phyloP scores from a whole-genome alignment of 2,329 filamentous ascomycete genomes.

The Neopestalotiopsis clavispora region DNA sequence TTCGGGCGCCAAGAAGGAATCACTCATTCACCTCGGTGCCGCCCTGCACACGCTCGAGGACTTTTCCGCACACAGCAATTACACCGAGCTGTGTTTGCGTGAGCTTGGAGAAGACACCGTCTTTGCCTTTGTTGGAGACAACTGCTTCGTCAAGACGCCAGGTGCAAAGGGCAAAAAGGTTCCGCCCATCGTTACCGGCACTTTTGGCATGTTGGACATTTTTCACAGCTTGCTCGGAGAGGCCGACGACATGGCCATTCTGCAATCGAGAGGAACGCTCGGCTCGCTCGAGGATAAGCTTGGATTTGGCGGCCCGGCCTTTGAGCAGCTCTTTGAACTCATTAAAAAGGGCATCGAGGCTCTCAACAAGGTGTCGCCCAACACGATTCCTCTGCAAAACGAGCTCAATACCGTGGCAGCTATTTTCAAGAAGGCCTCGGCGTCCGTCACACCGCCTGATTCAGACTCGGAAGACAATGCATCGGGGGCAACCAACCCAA shows the following conservation, averaged over 20 bases:
- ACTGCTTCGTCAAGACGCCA: slow-evolving; percentile 36
- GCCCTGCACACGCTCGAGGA: slow-evolving; percentile 59
- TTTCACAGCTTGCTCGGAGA: slow-evolving; percentile 37
- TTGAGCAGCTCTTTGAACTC: slow-evolving; percentile 35
- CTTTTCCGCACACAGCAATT: slow-evolving; percentile 60
- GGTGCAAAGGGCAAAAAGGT: slow-evolving; percentile 46
- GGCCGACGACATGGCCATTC: slow-evolving; percentile 35
- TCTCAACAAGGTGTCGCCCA: slow-evolving; percentile 27
- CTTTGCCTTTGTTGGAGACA: slow-evolving; percentile 55
- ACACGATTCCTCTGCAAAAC: slow-evolving; percentile 27
- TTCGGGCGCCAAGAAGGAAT: slow-evolving; percentile 27
- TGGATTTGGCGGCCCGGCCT: slow-evolving; percentile 32
- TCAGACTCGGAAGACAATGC: not conserved
- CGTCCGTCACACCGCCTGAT: slow-evolving; percentile 3
- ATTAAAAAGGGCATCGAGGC: slow-evolving; percentile 31
- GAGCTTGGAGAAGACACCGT: slow-evolving; percentile 56
- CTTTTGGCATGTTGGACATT: slow-evolving; percentile 49
- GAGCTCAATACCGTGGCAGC: slow-evolving; percentile 32
- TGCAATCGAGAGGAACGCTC: slow-evolving; percentile 34
- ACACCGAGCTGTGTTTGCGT: slow-evolving; percentile 54
- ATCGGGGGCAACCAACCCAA: slow-evolving; percentile 25
- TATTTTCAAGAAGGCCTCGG: slow-evolving; percentile 32
- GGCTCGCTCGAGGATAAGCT: slow-evolving; percentile 33
- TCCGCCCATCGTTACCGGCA: slow-evolving; percentile 58
- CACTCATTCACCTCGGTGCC: slow-evolving; percentile 46